Conservation (phyloP, 345 rosid genomes). For the Camelina laxa region DNA sequence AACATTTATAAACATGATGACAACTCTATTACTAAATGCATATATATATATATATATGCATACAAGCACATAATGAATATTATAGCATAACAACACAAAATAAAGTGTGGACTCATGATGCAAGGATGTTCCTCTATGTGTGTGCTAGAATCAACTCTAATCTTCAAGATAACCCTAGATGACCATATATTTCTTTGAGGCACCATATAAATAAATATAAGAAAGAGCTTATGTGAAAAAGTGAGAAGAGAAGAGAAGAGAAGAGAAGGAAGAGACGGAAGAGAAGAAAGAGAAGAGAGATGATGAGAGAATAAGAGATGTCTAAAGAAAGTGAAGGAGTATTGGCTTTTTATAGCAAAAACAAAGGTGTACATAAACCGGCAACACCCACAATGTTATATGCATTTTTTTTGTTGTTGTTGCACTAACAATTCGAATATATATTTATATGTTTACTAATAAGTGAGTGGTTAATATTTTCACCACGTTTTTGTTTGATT, state of each 20-base stretch:
- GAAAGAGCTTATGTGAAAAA: conserved; percentile 12
- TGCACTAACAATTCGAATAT: conserved; percentile 20
- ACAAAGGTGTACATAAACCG: conserved; percentile 32
- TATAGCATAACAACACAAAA: conserved; percentile 14
- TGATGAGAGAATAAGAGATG: conserved; percentile 21
- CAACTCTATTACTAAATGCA: background rate
- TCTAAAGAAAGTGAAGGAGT: conserved; percentile 18
- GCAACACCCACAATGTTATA: conserved; percentile 29
- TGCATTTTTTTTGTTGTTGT: conserved; percentile 19
- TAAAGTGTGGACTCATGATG: conserved; percentile 10
- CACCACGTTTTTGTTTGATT: conserved; percentile 33
- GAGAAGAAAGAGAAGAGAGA: conserved; percentile 18
- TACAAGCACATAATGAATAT: background rate
- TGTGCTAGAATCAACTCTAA: conserved; percentile 5
- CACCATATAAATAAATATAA: conserved; percentile 14
- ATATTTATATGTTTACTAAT: conserved; percentile 2
- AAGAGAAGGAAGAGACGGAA: background rate
- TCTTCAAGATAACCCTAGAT: conserved; percentile 37
- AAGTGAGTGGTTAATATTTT: conserved; percentile 38
- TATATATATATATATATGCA: background rate
- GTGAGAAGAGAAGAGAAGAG: background rate
- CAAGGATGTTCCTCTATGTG: conserved; percentile 20
- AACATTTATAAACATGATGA: background rate
- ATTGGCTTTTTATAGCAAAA: conserved; percentile 45
- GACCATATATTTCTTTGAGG: background rate